phyloP scores from a whole-genome alignment of 1,284 basidiomycete species.

The Ganoderma sinense region DNA sequence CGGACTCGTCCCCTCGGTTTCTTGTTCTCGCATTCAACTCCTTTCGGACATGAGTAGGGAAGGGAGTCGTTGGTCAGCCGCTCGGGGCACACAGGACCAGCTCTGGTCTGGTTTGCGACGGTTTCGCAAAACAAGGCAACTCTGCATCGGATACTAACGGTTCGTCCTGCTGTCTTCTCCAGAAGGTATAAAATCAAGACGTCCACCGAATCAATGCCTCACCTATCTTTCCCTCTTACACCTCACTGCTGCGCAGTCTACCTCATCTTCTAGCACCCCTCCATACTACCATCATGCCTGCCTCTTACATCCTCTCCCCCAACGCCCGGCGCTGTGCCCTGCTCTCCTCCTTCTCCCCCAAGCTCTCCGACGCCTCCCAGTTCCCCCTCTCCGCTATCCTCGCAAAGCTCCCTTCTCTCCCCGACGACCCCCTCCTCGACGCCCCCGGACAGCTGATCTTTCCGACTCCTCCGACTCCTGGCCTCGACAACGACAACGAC shows the following conservation, averaged over 20 bases:
- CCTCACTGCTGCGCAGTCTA: conserved; percentile 1
- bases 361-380: conserved; percentile 2
- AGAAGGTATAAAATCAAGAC: neutral
- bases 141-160: neutral
- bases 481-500: no score
- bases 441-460: neutral
- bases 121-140: neutral
- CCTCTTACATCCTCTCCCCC: neutral
- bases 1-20: neutral
- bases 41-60: neutral
- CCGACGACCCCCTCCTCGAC: neutral
- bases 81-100: neutral
- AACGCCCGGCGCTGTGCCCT: neutral
- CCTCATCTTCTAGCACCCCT: neutral
- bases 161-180: neutral
- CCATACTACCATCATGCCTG: neutral
- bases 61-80: neutral
- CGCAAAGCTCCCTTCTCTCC: neutral
- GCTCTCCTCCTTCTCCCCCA: conserved; percentile 4
- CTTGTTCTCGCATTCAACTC: no score
- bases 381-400: conserved; percentile 4
- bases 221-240: conserved; percentile 1
- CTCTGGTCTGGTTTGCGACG: neutral
- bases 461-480: neutral
- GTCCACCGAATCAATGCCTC: neutral